Percentiles rank a stretch among this genome's conserved stretches.
Evolutionary conservation across 352 stramenopile genomes (phyloP).

Genomic region (Globisporangium acanthophoron): DNA sequence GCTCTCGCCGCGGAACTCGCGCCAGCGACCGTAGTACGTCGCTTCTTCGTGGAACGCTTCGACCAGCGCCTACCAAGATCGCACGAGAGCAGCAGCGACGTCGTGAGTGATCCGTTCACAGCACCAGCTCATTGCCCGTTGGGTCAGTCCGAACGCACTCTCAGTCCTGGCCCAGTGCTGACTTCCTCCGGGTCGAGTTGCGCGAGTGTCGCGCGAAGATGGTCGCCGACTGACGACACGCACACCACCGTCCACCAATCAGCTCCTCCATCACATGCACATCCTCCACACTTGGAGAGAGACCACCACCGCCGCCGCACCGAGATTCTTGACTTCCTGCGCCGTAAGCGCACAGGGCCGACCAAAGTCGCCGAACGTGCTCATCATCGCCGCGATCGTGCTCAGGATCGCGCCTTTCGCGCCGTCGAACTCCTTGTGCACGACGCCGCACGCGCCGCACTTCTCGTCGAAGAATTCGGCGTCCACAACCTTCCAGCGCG

Average conservation of each 20-base stretch:
- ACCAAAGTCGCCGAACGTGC: constrained; percentile 67
- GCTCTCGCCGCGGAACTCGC: constrained; percentile 74
- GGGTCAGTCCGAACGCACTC: constrained; percentile 21
- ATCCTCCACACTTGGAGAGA: constrained; percentile 4
- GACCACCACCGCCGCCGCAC: constrained; percentile 19
- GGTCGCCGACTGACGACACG: constrained; percentile 39
- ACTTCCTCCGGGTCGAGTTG: constrained; percentile 42
- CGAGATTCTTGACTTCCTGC: constrained; percentile 46
- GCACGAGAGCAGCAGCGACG: background rate
- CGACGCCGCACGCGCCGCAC: constrained; percentile 47
- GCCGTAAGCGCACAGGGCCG: constrained; percentile 53
- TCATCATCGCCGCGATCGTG: constrained; percentile 81
- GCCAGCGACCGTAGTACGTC: constrained; percentile 80
- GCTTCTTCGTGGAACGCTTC: constrained; percentile 76
- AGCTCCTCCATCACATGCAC: background rate
- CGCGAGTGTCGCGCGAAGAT: constrained; percentile 34
- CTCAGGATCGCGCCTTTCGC: constrained; percentile 39
- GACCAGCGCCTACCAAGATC: constrained; percentile 41
- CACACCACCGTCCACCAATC: background rate
- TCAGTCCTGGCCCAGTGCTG: constrained; percentile 30
- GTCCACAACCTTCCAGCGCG: constrained; percentile 69
- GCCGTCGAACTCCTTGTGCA: constrained; percentile 38
- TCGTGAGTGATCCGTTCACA: constrained; percentile 1
- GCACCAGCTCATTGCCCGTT: background rate
- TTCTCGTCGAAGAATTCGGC: constrained; percentile 60